A percentile compares a stretch with the other conserved stretches of the same genome.
phyloP scores from a whole-genome alignment of 495 filamentous ascomycete species.

The Hypomontagnella submonticulosa region DNA sequence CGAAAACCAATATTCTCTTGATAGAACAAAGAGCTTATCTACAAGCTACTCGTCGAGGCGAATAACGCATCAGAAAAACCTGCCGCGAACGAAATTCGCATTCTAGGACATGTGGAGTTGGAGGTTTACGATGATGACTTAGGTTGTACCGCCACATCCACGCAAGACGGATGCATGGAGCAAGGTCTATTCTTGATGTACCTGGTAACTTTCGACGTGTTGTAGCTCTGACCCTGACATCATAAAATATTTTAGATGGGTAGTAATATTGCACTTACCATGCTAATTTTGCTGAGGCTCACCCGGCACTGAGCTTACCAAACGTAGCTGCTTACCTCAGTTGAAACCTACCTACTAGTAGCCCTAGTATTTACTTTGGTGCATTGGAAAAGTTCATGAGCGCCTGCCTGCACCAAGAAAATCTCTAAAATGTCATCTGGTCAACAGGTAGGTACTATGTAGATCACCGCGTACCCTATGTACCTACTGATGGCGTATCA shows the following conservation, averaged over 20 bases:
- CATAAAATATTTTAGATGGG: slow-evolving; percentile 12
- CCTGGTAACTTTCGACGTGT: too few species aligned
- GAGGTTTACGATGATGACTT: slow-evolving; percentile 3
- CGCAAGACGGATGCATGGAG: neutral
- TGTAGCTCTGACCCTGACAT: slow-evolving; percentile 8
- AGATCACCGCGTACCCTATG: neutral
- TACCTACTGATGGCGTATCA: slow-evolving; percentile 7
- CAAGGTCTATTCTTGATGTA: neutral
- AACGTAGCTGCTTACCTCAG: slow-evolving; percentile 2
- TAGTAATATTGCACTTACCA: slow-evolving; percentile 25
- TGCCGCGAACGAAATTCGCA: slow-evolving; percentile 1
- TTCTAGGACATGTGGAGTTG: slow-evolving; percentile 5
- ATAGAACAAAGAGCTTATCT: slow-evolving; percentile 15
- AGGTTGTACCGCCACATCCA: slow-evolving; percentile 29
- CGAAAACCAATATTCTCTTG: neutral
- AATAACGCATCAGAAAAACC: slow-evolving; percentile 12
- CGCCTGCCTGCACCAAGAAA: too few species aligned
- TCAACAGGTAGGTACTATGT: slow-evolving; percentile 4
- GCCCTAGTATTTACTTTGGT: too few species aligned
- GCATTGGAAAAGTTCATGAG: too few species aligned
- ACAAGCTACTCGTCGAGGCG: slow-evolving; percentile 5
- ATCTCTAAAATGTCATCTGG: too few species aligned
- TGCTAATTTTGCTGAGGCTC: slow-evolving; percentile 9
- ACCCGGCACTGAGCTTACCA: neutral
- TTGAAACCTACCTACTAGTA: too few species aligned